Evolutionary conservation across 1,284 basidiomycete species (phyloP), one percentile per base, ranked within the genome.

Genomic region (Fistulina hepatica): DNA sequence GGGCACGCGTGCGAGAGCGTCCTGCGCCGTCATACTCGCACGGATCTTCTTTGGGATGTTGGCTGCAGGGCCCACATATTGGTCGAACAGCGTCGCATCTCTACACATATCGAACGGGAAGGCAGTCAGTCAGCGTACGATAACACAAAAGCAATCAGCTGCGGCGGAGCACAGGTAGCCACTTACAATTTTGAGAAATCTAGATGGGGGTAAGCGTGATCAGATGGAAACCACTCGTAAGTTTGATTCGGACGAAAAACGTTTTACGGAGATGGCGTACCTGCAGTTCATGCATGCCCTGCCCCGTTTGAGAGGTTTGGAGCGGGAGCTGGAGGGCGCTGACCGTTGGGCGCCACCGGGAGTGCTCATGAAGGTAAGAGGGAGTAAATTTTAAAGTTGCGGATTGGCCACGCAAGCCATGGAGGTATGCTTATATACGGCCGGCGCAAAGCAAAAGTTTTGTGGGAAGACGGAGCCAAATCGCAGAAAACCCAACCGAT

Each of bases 161-260:
- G 19, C 23, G 21, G n/a, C 6, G 22, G 42, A 37, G 17, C 11
- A n/a, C n/a, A n/a, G n/a, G n/a, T n/a, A n/a, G 36, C 9, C 34
- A 60, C 59, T 37, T 46, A 76, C 73, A 57, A 77, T 74, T 54
- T 76, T 76, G 35, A 74, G 59, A 54, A 72, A 71, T 48, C 73
- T 71, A 27, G 17, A 25, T 48, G 32, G 25, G 22, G 21, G 21
- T 25, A 37, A 36, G 23, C 21, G 36, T 40, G 21, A 40, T 31
- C 28, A 13, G 28, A 16, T 31, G 19, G 28, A 13, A 13, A n/a
- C n/a, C n/a, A n/a, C n/a, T n/a, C n/a, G n/a, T n/a, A n/a, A n/a
- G n/a, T 31, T n/a, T 31, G 15, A 19, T 15, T 31, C 28, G 9
- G 11, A 31, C 10, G 9, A 19, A 31, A 31, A 3, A 19, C 23